Evolutionary conservation across 2,329 filamentous ascomycete species (phyloP), one percentile per base, ranked within the genome.

Genomic region (Fusarium tuaranense): DNA sequence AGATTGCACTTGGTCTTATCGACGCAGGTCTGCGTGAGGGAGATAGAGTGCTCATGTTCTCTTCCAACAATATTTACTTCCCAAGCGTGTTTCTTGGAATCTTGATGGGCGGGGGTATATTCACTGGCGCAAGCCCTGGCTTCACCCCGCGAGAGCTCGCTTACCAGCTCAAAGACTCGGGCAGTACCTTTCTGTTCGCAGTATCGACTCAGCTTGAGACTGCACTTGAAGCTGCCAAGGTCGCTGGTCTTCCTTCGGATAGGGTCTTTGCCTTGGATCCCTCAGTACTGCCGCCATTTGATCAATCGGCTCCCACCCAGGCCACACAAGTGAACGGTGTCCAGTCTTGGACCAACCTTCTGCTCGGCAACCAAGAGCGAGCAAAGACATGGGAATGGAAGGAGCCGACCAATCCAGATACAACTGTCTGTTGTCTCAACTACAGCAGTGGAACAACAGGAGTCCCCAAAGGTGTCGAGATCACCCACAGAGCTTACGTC

Each of bases 361-460:
- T 94, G 10, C 86, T 85, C 1, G 84, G 83, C 1, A 67, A 65
- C 81, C 60, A 68, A 25, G 83, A 41, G 78, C 83, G 89, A 2
- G 82, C 84, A 1, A 79, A 78, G 7, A 58, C 55, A 0, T 95
- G 92, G 81, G 82, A 84, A 60, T 96, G 94, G 94, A 81, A 88
- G 7, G 86, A 91, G 64, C 86, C 85, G 0, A 80, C 82, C 0
- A 84, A 87, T 22, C 82, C 89, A 1, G 85, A 86, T 65, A 81
- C 83, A n/a, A 86, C 87, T 5, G 89, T 89, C 1, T 89, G 92
- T 73, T 92, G 91, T 27, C 87, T 97, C 70, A 96, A 97, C 82
- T 97, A 96, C 82, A 93, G 90, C 72, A 92, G 89, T 25, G 90
- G 94, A 6, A 95, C 93, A 9, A 97, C 94, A 0, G 94, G 94